Conservation (phyloP, 805 yeast species). For the Candida xiaguanensis region DNA sequence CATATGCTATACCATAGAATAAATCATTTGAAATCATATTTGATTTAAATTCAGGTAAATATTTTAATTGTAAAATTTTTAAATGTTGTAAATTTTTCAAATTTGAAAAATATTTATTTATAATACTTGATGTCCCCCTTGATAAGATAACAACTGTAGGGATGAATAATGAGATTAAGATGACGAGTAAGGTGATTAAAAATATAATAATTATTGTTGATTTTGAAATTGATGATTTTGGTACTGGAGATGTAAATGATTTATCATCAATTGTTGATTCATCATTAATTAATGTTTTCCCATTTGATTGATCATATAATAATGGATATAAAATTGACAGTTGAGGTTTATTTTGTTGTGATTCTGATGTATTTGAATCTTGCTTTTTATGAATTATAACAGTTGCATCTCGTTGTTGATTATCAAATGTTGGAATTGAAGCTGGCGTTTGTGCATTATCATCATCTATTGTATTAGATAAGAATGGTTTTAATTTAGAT, state of each 20-base stretch:
- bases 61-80: conserved; percentile 6
- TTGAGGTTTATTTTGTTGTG: background rate
- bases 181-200: conserved; percentile 9
- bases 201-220: background rate
- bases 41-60: conserved; percentile 28
- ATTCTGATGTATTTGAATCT: conserved; percentile 3
- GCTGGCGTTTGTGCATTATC: conserved; percentile 10
- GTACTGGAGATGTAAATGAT: conserved; percentile 3
- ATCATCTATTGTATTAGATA: conserved; percentile 9
- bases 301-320: background rate
- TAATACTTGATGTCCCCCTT: conserved; percentile 27
- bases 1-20: conserved; percentile 58
- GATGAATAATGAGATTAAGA: conserved; percentile 16
- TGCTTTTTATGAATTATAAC: conserved; percentile 8
- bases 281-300: background rate
- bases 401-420: conserved; percentile 3
- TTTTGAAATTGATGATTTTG: background rate
- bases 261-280: background rate
- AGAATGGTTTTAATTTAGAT: background rate
- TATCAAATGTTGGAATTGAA: background rate
- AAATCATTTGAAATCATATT: conserved; percentile 22
- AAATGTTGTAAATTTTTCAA: conserved; percentile 7
- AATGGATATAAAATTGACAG: conserved; percentile 5
- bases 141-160: conserved; percentile 22
- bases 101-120: conserved; percentile 22